A percentile compares a stretch with the other conserved stretches of the same genome.
Conservation (phyloP, 2,329 filamentous ascomycete species). For the Daldinia eschscholtzii region DNA sequence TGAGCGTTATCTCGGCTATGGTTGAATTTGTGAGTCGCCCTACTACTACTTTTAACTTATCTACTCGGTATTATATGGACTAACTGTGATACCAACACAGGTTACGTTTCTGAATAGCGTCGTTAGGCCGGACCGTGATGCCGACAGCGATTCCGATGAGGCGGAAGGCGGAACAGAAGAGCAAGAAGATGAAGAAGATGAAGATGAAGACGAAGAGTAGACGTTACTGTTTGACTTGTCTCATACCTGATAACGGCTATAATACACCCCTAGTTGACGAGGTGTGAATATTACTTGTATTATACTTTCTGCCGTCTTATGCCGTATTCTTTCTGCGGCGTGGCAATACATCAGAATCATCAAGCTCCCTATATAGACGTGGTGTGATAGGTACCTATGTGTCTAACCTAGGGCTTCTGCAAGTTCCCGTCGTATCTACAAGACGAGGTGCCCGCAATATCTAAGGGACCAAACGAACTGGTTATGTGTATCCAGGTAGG, state of each 20-base stretch:
- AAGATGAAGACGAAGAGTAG: slow-evolving; percentile 4
- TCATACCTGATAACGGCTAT: neutral
- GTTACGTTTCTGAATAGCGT: slow-evolving; percentile 78
- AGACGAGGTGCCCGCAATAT: neutral
- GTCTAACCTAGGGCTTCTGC: neutral
- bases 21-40: slow-evolving; percentile 82
- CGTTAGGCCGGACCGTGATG: slow-evolving; percentile 76
- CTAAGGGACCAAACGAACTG: too few species aligned
- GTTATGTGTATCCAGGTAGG: neutral
- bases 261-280: neutral
- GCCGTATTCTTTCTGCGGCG: neutral
- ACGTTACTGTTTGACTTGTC: neutral
- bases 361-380: neutral
- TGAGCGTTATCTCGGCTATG: slow-evolving; percentile 74
- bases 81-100: slow-evolving; percentile 55
- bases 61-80: neutral
- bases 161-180: slow-evolving; percentile 36
- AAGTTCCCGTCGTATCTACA: neutral
- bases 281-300: neutral
- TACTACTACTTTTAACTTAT: slow-evolving; percentile 35
- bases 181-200: slow-evolving; percentile 14
- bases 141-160: slow-evolving; percentile 58
- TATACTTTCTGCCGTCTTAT: neutral
- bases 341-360: neutral
- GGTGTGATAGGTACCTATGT: too few species aligned